phyloP scores from a whole-genome alignment of 1,284 basidiomycete genomes.

The Trichosporon inkin region DNA sequence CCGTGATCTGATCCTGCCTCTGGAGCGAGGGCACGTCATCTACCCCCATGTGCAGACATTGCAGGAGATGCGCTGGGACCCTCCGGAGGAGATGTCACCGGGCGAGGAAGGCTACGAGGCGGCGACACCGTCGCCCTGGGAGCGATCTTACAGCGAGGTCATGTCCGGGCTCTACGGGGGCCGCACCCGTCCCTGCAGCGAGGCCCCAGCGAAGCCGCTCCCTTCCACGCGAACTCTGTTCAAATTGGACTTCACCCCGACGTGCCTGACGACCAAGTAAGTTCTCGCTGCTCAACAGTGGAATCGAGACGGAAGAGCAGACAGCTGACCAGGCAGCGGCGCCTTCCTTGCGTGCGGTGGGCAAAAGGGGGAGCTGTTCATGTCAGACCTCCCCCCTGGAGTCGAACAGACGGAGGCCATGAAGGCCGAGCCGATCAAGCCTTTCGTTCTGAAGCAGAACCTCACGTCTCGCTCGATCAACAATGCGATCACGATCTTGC shows the following conservation, averaged over 20 bases:
- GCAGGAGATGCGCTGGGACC: conserved; percentile 15
- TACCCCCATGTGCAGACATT: conserved; percentile 37
- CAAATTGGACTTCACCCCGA: conserved; percentile 40
- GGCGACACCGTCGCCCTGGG: neutral
- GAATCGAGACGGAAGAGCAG: neutral
- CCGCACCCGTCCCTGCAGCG: neutral
- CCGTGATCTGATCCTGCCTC: conserved; percentile 45
- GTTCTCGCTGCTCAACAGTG: conserved; percentile 12
- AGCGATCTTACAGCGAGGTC: neutral
- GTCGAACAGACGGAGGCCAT: neutral
- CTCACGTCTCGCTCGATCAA: conserved; percentile 45
- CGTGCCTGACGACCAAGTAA: conserved; percentile 46
- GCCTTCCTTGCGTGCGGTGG: conserved; percentile 47
- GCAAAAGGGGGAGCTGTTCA: conserved; percentile 47
- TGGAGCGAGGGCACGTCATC: conserved; percentile 34
- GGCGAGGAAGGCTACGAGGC: neutral
- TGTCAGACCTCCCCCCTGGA: conserved; percentile 32
- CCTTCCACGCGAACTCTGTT: conserved; percentile 23
- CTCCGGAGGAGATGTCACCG: conserved; percentile 2
- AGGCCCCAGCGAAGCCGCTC: neutral
- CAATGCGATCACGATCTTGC: conserved; percentile 48
- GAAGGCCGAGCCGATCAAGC: conserved; percentile 22
- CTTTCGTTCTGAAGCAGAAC: conserved; percentile 31
- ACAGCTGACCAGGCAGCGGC: conserved; percentile 23
- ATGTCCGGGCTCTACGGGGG: neutral